These are phyloP conservation scores for Microcyclospora tardicrescens DNA, from an alignment of 2,329 filamentous ascomycete genomes.

Conservation along the genomic window DNA sequence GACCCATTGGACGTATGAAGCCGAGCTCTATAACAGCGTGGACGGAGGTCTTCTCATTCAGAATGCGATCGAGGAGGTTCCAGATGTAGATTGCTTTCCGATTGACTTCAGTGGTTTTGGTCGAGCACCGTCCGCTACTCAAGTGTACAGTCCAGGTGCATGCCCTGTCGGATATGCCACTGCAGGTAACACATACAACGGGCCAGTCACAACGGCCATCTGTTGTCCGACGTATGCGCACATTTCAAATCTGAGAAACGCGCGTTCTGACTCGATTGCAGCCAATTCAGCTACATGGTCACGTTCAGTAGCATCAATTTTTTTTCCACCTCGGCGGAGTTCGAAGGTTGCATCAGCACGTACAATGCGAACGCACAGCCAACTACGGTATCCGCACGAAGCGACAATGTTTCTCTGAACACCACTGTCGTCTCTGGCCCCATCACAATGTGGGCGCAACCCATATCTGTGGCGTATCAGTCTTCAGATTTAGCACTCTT, in stretches of 20 bases:
- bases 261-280: neutral
- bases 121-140: conserved; percentile 2
- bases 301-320: conserved; percentile 3
- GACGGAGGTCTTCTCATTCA: conserved; percentile 12
- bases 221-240: conserved; percentile 15
- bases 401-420: conserved; percentile 3
- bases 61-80: conserved; percentile 4
- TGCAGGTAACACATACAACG: conserved; percentile 8
- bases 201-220: conserved; percentile 13
- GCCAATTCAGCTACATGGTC: conserved; percentile 1
- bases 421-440: conserved; percentile 10
- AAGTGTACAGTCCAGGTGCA: conserved; percentile 15
- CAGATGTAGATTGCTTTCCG: conserved; percentile 8
- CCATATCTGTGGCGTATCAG: conserved; percentile 8
- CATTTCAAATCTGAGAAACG: neutral
- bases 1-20: conserved; percentile 14
- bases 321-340: conserved; percentile 3
- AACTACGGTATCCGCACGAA: conserved; percentile 7
- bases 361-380: conserved; percentile 1
- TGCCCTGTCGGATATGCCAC: conserved; percentile 18
- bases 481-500: conserved; percentile 6
- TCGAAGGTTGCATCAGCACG: conserved; percentile 9
- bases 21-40: conserved; percentile 7
- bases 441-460: conserved; percentile 19
- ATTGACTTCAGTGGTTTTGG: conserved; percentile 8